Evolutionary conservation across 108 stramenopile genomes (phyloP).

Genomic region (Discostella stelligeroides): DNA sequence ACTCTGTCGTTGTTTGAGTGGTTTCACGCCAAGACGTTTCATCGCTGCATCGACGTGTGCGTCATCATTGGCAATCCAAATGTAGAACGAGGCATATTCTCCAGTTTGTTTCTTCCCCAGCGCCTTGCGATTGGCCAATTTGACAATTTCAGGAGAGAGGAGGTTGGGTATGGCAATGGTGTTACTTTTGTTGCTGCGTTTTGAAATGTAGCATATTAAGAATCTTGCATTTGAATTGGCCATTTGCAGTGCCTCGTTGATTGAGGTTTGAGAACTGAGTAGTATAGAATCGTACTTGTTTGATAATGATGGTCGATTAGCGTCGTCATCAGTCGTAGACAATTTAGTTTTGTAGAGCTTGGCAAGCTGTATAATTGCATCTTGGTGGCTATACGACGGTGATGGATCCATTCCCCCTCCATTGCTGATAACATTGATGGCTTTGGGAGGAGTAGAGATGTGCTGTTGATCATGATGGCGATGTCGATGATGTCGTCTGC

Average conservation of each 20-base stretch:
- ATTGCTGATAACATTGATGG: neutral
- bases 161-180: slow-evolving; percentile 57
- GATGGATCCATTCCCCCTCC: slow-evolving; percentile 1
- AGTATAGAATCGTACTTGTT: slow-evolving; percentile 34
- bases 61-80: slow-evolving; percentile 70
- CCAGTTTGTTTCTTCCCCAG: slow-evolving; percentile 51
- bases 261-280: slow-evolving; percentile 21
- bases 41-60: slow-evolving; percentile 56
- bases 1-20: slow-evolving; percentile 7
- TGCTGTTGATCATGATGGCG: too few relatives aligned
- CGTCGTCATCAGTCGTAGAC: neutral
- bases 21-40: slow-evolving; percentile 67
- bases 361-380: neutral
- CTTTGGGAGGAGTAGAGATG: neutral
- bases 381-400: neutral
- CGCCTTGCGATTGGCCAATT: slow-evolving; percentile 49
- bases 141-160: slow-evolving; percentile 53
- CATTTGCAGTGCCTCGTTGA: slow-evolving; percentile 59
- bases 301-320: too few relatives aligned
- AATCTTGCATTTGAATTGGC: slow-evolving; percentile 68
- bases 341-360: neutral
- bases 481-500: too few relatives aligned
- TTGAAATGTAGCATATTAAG: slow-evolving; percentile 70
- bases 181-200: slow-evolving; percentile 39
- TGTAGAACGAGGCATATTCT: slow-evolving; percentile 41